phyloP scores from a whole-genome alignment of 768 basidiomycete species.

The Pulveroboletus ravenelii region DNA sequence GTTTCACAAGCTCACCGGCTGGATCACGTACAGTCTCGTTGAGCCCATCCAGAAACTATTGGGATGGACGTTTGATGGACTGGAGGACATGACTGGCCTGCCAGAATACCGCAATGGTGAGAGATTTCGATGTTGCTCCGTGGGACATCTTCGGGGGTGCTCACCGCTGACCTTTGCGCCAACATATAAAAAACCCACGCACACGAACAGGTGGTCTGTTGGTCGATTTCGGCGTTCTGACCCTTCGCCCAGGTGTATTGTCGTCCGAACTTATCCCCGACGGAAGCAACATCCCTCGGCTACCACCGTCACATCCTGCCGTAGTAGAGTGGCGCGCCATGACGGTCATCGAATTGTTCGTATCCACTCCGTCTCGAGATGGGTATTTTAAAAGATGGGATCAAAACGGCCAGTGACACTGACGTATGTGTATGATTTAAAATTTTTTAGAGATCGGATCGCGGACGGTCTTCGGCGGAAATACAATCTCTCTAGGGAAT shows the following conservation, averaged over 20 bases:
- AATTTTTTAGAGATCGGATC: constrained; percentile 57
- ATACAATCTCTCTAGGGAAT: constrained; percentile 44
- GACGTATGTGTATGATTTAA: too few relatives aligned
- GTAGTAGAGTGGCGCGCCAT: constrained; percentile 96
- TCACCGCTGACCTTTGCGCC: too few relatives aligned
- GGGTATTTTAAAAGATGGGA: neutral
- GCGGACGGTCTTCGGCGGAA: constrained; percentile 62
- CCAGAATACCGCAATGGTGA: constrained; percentile 92
- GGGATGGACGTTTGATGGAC: constrained; percentile 76
- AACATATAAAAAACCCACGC: too few relatives aligned
- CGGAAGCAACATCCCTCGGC: constrained; percentile 45
- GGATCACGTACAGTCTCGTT: constrained; percentile 87
- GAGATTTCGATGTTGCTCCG: too few relatives aligned
- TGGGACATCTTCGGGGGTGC: too few relatives aligned
- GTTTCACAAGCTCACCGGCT: constrained; percentile 95
- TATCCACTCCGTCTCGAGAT: constrained; percentile 5
- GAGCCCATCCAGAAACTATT: constrained; percentile 76
- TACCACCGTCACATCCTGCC: constrained; percentile 77
- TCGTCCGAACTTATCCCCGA: constrained; percentile 42
- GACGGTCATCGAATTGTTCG: constrained; percentile 89
- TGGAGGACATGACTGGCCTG: constrained; percentile 84
- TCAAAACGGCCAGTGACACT: neutral
- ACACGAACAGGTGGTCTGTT: constrained; percentile 68
- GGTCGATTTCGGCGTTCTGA: constrained; percentile 76
- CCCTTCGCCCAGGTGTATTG: constrained; percentile 55